Evolutionary conservation across 805 yeast genomes (phyloP), one percentile per base, ranked within the genome.

Genomic region (Candida dajiaensis): DNA sequence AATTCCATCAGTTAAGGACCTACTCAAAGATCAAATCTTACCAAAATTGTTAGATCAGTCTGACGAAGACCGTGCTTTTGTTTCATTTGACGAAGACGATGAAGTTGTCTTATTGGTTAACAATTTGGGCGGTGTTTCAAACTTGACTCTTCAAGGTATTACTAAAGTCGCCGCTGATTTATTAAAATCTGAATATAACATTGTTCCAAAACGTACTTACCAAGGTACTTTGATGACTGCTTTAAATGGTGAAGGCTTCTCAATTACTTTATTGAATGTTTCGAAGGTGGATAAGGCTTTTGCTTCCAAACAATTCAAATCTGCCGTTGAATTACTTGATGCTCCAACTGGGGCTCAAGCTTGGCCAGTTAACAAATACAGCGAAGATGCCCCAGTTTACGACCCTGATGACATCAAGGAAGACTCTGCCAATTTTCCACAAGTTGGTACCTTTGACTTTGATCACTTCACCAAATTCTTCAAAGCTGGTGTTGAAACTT

Each of bases 111-210:
- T 90, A 38, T 57, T 92, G 48, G 70, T 92, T 47, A 90, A 90
- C 72, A 90, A 89, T 60, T 73, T 92, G 45, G 98, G 98, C 19
- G 96, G 97, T 33, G 81, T 94, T 12, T 86, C 96, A 3, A 76
- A 81, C 43, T 74, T 90, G 59, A 96, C 89, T 54, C 67, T 92
- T 46, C 75, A 78, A 47, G 87, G 88, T 1, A 83, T 89, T 49
- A 78, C 86, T 33, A 73, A 83, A 41, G 76, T 78, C 43, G 81
- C 81, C 9, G 58, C 76, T 9, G 73, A 69, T 16, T 67, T 76
- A 42, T 71, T 88, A 55, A 73, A 77, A 22, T 62, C 74, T 21
- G 64, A 68, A 13, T 83, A 82, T 56, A 64, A 65, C 12, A 78
- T 84, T 44, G 62, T 52, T 10, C 97, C 97, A 5, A 75, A 70